phyloP scores from a whole-genome alignment of 495 filamentous ascomycete species.

The Penicillium lividum region DNA sequence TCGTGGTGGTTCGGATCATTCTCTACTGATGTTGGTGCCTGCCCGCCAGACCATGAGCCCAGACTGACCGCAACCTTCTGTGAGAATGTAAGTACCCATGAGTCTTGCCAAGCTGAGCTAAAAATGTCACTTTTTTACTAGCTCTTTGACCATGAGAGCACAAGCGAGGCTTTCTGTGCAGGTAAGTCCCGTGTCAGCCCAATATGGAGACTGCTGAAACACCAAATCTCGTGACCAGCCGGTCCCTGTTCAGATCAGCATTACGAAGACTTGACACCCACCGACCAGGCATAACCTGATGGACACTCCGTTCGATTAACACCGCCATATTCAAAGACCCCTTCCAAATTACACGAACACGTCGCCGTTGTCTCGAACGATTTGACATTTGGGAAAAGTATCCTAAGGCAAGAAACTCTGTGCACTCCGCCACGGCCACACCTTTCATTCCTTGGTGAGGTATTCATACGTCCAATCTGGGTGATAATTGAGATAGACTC shows the following conservation, averaged over 20 bases:
- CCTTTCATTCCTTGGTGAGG: neutral
- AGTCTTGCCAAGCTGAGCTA: too few species aligned
- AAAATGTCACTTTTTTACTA: too few species aligned
- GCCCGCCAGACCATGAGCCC: too few species aligned
- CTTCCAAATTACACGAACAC: neutral
- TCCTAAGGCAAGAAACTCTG: neutral
- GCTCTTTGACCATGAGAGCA: too few species aligned
- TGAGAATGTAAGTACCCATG: too few species aligned
- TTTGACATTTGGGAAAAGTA: neutral
- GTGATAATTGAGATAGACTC: neutral
- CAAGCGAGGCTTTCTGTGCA: too few species aligned
- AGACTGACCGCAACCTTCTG: too few species aligned
- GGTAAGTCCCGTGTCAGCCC: neutral
- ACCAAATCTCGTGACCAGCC: too few species aligned
- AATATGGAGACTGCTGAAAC: neutral
- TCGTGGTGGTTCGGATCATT: too few species aligned
- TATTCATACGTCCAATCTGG: neutral
- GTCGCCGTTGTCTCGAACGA: conserved; percentile 1
- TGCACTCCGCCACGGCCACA: neutral
- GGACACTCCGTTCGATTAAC: neutral
- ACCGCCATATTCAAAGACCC: neutral
- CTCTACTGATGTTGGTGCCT: too few species aligned
- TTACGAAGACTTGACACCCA: neutral
- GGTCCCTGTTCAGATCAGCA: neutral
- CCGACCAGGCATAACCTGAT: neutral